Evolutionary conservation across 2,329 filamentous ascomycete species (phyloP), one percentile per base, ranked within the genome.

Genomic region (Monilinia fructicola): DNA sequence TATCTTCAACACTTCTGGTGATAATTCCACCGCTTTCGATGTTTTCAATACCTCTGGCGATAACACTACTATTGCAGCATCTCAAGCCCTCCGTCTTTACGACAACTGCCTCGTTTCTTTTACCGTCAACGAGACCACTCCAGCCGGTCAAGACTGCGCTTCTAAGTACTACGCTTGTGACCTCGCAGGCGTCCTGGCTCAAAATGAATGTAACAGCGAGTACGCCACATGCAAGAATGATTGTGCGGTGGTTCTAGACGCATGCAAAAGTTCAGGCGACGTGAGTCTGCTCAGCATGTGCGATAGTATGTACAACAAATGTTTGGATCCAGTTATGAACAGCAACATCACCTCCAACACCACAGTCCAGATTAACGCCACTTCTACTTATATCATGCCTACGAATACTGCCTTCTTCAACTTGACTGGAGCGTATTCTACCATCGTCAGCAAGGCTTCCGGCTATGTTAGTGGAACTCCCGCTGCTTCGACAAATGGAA

Each of bases 41-140:
- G 4, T 16, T 16, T 14, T 16, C 40, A 42, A 42, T 5, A 42
- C 40, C 18, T 59, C 52, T 23, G 59, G 48, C 12, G 59, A 61
- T 26, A 68, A 68, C 23, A 61, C 67, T 14, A 68, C 67, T 21
- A 31, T 40, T 35, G 38, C 55, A 56, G 60, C 55, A 18, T 46
- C 61, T 10, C 61, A 64, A 44, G 67, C 65, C 26, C 65, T 69
- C 50, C 55, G 46, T 16, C 65, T 69, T 23, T 69, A 69, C 35
- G 67, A 67, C n/a, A 35, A 18, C 11, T 69, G 67, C 38, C 67
- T 69, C 4, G 65, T 69, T n/a, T 65, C 67, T 2, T 68, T 68
- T 60, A 62, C 65, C 44, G 28, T n/a, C 44, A 69, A 69, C 26
- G 50, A 54, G 0, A 64, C 61, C 7, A 64, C 42, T 7, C 21